A percentile compares a stretch with the other conserved stretches of the same genome.
These are phyloP conservation scores for Penicillium sp. DNA, from an alignment of 2,329 filamentous ascomycete species.

Conservation along the genomic window DNA sequence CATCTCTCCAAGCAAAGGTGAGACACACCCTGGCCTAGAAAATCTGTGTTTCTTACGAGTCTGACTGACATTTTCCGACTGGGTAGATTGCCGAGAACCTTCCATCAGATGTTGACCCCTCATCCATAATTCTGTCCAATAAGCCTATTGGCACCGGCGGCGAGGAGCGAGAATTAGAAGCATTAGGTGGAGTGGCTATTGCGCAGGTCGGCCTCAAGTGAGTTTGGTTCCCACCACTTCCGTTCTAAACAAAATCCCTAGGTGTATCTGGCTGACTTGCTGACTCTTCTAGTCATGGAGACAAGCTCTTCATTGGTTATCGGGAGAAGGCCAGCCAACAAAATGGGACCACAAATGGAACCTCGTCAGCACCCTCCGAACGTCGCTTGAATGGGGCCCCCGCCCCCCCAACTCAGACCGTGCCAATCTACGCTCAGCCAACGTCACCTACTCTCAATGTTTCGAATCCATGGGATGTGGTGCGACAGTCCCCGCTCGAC, in stretches of 20 bases:
- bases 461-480: conserved; percentile 88
- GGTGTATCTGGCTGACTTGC: conserved; percentile 13
- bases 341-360: conserved; percentile 41
- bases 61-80: neutral
- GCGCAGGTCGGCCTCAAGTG: conserved; percentile 53
- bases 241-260: too few species aligned
- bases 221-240: conserved; percentile 12
- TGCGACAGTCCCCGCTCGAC: conserved; percentile 82
- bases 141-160: conserved; percentile 52
- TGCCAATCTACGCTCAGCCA: conserved; percentile 56
- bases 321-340: conserved; percentile 49
- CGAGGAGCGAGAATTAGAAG: conserved; percentile 49
- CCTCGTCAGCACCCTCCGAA: conserved; percentile 17
- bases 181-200: conserved; percentile 51
- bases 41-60: neutral
- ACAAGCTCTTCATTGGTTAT: conserved; percentile 84
- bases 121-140: conserved; percentile 55
- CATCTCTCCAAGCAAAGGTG: conserved; percentile 47
- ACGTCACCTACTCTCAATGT: conserved; percentile 56
- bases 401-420: conserved; percentile 48
- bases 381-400: conserved; percentile 36
- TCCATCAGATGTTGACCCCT: conserved; percentile 50
- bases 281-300: conserved; percentile 62
- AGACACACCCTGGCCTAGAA: neutral
- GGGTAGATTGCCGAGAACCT: conserved; percentile 53